These are phyloP conservation scores for Fusarium pseudoanthophilum DNA, from an alignment of 2,329 filamentous ascomycete genomes.

Conservation along the genomic window DNA sequence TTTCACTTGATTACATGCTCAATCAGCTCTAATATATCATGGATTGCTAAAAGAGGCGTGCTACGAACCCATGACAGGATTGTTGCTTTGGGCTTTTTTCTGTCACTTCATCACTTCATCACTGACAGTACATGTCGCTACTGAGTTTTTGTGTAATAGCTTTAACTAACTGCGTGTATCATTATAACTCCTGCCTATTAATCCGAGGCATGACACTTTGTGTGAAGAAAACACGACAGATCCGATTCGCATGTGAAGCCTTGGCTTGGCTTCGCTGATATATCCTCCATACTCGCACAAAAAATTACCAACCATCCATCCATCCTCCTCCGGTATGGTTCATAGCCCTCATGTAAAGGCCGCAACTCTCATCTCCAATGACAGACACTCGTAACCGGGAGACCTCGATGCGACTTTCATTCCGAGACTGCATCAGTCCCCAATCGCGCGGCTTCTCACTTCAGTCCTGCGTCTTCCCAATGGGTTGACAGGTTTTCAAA, in stretches of 20 bases:
- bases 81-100: background rate
- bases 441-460: background rate
- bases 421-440: background rate
- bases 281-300: background rate
- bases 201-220: background rate
- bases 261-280: background rate
- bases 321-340: background rate
- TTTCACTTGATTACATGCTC: background rate
- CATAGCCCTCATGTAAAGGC: background rate
- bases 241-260: background rate
- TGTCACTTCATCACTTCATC: background rate
- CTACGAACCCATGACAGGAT: background rate
- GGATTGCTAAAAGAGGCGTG: constrained; percentile 2
- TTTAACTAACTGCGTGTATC: background rate
- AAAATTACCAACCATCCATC: background rate
- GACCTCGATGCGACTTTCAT: background rate
- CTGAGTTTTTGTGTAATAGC: background rate
- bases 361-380: background rate
- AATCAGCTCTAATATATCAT: background rate
- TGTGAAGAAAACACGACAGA: background rate
- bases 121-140: background rate
- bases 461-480: constrained; percentile 26
- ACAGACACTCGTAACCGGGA: background rate
- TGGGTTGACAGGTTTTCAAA: background rate
- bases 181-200: background rate